These are phyloP conservation scores for Dipteronia dyeriana DNA, from an alignment of 345 rosid species.

Conservation along the genomic window DNA sequence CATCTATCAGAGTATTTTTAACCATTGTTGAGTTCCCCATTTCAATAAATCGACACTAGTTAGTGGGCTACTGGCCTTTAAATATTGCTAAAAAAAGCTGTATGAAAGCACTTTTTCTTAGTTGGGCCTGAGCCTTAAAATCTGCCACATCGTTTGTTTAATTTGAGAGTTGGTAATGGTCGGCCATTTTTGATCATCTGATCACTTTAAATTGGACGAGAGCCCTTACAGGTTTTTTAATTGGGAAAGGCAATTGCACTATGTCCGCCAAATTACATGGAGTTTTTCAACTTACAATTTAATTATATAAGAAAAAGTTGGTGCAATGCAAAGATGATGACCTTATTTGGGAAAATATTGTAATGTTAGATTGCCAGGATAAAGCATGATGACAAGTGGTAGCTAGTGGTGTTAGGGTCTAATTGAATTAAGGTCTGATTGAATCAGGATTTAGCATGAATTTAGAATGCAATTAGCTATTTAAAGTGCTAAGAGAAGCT, in stretches of 20 bases:
- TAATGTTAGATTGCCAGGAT: no score
- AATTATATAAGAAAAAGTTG: not conserved
- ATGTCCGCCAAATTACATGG: not conserved
- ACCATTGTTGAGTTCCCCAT: not conserved
- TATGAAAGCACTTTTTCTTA: not conserved
- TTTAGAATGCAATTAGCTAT: no score
- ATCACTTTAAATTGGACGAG: not conserved
- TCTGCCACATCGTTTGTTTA: not conserved
- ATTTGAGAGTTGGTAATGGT: slow-evolving; percentile 8
- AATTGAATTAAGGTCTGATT: no score
- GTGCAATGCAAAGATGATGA: not conserved
- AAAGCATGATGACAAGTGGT: no score
- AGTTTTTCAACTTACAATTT: not conserved
- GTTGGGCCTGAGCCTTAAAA: not conserved
- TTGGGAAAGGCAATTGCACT: not conserved
- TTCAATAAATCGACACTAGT: not conserved
- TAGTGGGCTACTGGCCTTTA: not conserved
- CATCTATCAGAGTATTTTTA: not conserved
- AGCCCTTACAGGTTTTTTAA: not conserved
- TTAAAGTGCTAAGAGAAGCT: no score
- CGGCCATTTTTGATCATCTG: slow-evolving; percentile 6
- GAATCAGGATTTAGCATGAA: no score
- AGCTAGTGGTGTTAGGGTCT: no score
- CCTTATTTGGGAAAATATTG: no score
- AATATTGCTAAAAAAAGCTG: no score